Evolutionary conservation across 75 land plant genomes (phyloP).

Genomic region (Selaginella tamariscina): DNA sequence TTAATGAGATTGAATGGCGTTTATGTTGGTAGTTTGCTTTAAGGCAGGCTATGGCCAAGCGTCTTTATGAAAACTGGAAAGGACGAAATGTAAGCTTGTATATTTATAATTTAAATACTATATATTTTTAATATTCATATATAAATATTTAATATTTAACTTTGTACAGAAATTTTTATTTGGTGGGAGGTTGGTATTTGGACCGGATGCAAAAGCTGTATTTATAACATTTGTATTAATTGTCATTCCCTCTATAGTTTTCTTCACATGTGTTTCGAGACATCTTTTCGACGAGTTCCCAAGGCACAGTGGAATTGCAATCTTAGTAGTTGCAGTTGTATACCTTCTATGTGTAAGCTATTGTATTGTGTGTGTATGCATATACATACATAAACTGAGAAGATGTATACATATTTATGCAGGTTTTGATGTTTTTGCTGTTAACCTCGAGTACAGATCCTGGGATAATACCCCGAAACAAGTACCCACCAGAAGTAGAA

Average conservation of each 20-base stretch:
- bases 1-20: slow-evolving; percentile 3
- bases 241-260: neutral
- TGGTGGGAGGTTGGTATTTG: slow-evolving; percentile 10
- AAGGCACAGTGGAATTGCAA: slow-evolving; percentile 12
- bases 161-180: slow-evolving; percentile 9
- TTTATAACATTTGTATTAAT: neutral
- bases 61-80: neutral
- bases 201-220: slow-evolving; percentile 5
- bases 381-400: slow-evolving; percentile 2
- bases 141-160: neutral
- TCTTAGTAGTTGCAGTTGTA: neutral
- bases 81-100: neutral
- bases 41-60: neutral
- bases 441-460: slow-evolving; percentile 65
- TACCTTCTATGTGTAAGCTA: neutral
- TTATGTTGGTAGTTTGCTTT: neutral
- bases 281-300: neutral
- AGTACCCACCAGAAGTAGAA: slow-evolving; percentile 39
- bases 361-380: neutral
- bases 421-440: slow-evolving; percentile 35
- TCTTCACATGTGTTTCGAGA: neutral
- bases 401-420: neutral
- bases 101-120: neutral
- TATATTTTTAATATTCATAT: too few relatives aligned
- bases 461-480: slow-evolving; percentile 56